Evolutionary conservation across 352 stramenopile species (phyloP), one percentile per base, ranked within the genome.

Genomic region (Phytophthora europaea): DNA sequence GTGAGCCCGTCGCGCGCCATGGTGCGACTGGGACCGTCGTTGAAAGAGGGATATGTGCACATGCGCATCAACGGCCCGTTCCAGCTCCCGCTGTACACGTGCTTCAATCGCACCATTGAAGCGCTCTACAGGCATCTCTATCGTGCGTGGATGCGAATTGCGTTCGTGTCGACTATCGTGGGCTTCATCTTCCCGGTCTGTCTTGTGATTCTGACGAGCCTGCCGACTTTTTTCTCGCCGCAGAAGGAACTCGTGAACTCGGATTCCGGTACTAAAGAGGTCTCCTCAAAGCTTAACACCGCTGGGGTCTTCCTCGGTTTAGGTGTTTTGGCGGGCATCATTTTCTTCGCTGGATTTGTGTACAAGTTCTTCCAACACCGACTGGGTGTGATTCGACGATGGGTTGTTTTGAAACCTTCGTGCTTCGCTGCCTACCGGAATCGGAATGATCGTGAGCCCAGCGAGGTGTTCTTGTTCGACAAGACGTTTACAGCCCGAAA

Each of bases 361-460:
- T 96, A 96, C 82, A 94, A 94, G 76, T 96, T 94, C 60, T 96
- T 96, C 53, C 82, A 96, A 61, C 88, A 94, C 53, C 88, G 90
- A 34, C 83, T 97, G 58, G 89, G 88, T 73, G 90, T 94, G 16
- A 87, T 97, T 26, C 90, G 90, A 5, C 78, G 89, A n/a, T 97
- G 90, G 90, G 89, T 94, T 33, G 90, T 95, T 60, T 79, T 97
- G 40, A 97, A 97, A 67, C 89, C 90, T 36, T 93, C 85, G 34
- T 95, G 90, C 64, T 93, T 97, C 75, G 90, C 90, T 16, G 87
- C 87, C 20, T 97, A 94, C 68, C 78, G 88, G 8, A 82, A 88
- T 70, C 90, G 90, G 2, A 87, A 72, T 18, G 87, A 96, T 38
- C 81, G 79, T 48, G 90, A 96, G 55, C 88, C 88, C 18, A 96